Evolutionary conservation across 2,329 filamentous ascomycete genomes (phyloP), one percentile per base, ranked within the genome.

Genomic region (Cladosporium austrohemisphaericum): DNA sequence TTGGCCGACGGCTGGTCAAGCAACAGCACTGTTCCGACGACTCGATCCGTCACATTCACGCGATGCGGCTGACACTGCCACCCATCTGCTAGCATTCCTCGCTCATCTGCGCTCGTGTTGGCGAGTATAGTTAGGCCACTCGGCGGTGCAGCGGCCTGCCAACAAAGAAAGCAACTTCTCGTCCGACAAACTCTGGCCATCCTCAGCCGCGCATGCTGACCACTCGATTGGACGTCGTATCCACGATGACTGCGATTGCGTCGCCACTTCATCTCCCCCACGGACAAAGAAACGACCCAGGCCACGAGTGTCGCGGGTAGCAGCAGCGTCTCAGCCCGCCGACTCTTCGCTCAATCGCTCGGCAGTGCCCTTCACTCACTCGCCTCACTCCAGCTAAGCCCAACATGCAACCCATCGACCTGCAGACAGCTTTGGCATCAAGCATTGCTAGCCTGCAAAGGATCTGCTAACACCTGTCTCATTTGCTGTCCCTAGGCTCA

Each of bases 391-490:
- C n/a, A 35, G 22, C 41, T 25, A 26, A 19, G 22, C 8, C 32
- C 14, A 19, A 35, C n/a, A 36, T 45, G 29, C 35, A 40, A 36
- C 35, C 35, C 16, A 40, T 36, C 29, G 18, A 36, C 25, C 32
- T 41, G 40, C 47, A 33, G 41, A 32, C 41, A 14, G 7, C 38
- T 28, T 29, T 8, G 22, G 22, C 38, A 41, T n/a, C 10, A 18
- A 16, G 23, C 8, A 13, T 16, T 29, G 7, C 38, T 19, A 18
- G 29, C 18, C 29, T 36, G 37, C 47, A 28, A 36, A 37, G 26
- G 37, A 49, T 33, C 20, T 49, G 22, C 37, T 18, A 29, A 36
- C 31, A 41, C 29, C 47, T 41, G 40, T 41, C 47, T 35, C 38
- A 41, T 49, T 33, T 36, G 29, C 23, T 35, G 45, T 49, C 37